Conservation (phyloP, 2,329 filamentous ascomycete species). For the Aspergillus novofumigatus region DNA sequence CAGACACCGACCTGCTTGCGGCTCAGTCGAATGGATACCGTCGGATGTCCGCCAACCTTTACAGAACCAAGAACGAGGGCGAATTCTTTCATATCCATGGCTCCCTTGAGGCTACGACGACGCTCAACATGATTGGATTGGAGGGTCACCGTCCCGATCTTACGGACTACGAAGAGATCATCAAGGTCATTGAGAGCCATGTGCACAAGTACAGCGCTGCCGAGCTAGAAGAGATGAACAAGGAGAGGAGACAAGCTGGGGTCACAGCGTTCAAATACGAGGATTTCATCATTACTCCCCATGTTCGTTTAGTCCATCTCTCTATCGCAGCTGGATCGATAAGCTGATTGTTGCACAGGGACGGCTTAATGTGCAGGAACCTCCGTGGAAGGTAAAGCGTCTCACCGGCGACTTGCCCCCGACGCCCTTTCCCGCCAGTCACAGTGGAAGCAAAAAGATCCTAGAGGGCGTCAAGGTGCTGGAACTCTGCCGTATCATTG, state of each 20-base stretch:
- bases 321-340: not conserved
- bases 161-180: slow-evolving; percentile 56
- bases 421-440: slow-evolving; percentile 27
- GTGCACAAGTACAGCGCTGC: slow-evolving; percentile 52
- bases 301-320: slow-evolving; percentile 41
- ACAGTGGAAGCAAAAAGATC: slow-evolving; percentile 27
- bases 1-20: slow-evolving; percentile 67
- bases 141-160: slow-evolving; percentile 59
- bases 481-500: slow-evolving; percentile 70
- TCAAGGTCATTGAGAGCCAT: slow-evolving; percentile 56
- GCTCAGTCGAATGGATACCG: slow-evolving; percentile 70
- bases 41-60: slow-evolving; percentile 68
- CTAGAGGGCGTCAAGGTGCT: slow-evolving; percentile 64
- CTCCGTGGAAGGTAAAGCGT: slow-evolving; percentile 32
- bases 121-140: slow-evolving; percentile 66
- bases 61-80: slow-evolving; percentile 61
- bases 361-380: slow-evolving; percentile 32
- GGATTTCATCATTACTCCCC: slow-evolving; percentile 54
- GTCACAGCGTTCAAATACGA: slow-evolving; percentile 57
- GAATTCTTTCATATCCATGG: slow-evolving; percentile 73
- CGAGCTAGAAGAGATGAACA: slow-evolving; percentile 58
- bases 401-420: slow-evolving; percentile 25
- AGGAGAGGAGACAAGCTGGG: slow-evolving; percentile 55
- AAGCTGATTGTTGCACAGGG: slow-evolving; percentile 16
- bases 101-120: slow-evolving; percentile 66